Conservation (phyloP, 192 early-diverging fungal species). For the Coemansia pectinata region DNA sequence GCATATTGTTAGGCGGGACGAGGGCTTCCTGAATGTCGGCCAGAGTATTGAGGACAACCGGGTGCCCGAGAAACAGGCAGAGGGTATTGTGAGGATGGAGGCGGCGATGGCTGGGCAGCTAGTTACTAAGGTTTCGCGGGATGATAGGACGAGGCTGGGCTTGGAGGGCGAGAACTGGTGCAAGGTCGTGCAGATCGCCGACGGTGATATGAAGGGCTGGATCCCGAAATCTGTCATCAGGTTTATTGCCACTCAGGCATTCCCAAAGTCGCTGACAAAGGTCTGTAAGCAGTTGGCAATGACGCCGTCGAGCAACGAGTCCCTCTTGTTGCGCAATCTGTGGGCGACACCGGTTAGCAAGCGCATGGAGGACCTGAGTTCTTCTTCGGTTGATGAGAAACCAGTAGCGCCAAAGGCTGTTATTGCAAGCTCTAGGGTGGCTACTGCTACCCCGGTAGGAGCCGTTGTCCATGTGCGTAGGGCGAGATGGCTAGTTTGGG, state of each 20-base stretch:
- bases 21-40: slow-evolving; percentile 45
- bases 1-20: slow-evolving; percentile 12
- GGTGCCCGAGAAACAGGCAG: slow-evolving; percentile 25
- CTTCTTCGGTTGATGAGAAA: neutral
- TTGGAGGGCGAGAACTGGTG: slow-evolving; percentile 29
- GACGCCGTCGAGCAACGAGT: slow-evolving; percentile 22
- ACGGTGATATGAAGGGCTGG: slow-evolving; percentile 55
- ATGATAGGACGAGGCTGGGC: slow-evolving; percentile 21
- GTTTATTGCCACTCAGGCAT: slow-evolving; percentile 56
- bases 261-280: slow-evolving; percentile 56
- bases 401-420: neutral
- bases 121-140: slow-evolving; percentile 14
- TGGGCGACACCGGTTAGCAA: neutral
- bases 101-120: slow-evolving; percentile 54
- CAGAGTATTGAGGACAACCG: slow-evolving; percentile 39
- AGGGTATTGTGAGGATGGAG: slow-evolving; percentile 55
- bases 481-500: slow-evolving; percentile 20
- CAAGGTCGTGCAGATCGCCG: slow-evolving; percentile 52
- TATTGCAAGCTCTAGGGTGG: neutral
- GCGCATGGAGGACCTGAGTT: neutral
- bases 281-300: slow-evolving; percentile 35
- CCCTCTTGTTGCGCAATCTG: slow-evolving; percentile 22
- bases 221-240: slow-evolving; percentile 53
- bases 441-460: neutral
- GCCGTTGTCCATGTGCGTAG: neutral